Conservation (phyloP, 2,329 filamentous ascomycete genomes). For the Pseudocercospora fijiensis region DNA sequence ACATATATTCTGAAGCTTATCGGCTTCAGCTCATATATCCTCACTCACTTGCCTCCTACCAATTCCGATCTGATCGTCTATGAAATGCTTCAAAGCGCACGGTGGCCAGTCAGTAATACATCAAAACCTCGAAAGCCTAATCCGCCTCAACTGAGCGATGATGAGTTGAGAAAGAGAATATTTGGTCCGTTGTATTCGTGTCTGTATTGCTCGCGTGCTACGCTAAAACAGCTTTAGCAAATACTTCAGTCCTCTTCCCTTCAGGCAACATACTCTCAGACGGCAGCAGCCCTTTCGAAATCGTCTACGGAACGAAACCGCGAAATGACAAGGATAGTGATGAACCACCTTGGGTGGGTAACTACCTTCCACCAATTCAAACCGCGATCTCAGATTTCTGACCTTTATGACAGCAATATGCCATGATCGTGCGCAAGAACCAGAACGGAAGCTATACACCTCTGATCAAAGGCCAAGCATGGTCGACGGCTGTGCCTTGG, state of each 20-base stretch:
- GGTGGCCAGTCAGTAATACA: slow-evolving; percentile 9
- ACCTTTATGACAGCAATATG: slow-evolving; percentile 17
- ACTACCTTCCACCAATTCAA: background rate
- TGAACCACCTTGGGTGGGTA: slow-evolving; percentile 16
- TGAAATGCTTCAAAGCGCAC: background rate
- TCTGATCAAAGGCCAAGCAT: slow-evolving; percentile 19
- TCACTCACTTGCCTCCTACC: background rate
- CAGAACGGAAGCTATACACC: slow-evolving; percentile 15
- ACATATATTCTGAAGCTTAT: background rate
- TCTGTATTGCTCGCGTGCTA: background rate
- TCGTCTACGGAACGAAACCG: slow-evolving; percentile 16
- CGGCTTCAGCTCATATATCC: background rate
- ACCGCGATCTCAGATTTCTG: background rate
- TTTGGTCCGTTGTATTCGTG: slow-evolving; percentile 7
- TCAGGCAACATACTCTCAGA: slow-evolving; percentile 6
- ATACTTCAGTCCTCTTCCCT: slow-evolving; percentile 22
- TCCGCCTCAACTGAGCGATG: slow-evolving; percentile 22
- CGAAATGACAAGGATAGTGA: slow-evolving; percentile 6
- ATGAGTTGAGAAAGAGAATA: slow-evolving; percentile 21
- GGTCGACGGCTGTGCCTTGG: slow-evolving; percentile 18
- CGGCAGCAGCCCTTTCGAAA: slow-evolving; percentile 13
- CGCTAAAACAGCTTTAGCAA: slow-evolving; percentile 8
- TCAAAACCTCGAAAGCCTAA: slow-evolving; percentile 1
- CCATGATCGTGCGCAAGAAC: slow-evolving; percentile 20
- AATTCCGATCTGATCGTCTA: background rate